These are phyloP conservation scores for Fusarium albidum DNA, from an alignment of 2,329 filamentous ascomycete genomes.

Conservation along the genomic window DNA sequence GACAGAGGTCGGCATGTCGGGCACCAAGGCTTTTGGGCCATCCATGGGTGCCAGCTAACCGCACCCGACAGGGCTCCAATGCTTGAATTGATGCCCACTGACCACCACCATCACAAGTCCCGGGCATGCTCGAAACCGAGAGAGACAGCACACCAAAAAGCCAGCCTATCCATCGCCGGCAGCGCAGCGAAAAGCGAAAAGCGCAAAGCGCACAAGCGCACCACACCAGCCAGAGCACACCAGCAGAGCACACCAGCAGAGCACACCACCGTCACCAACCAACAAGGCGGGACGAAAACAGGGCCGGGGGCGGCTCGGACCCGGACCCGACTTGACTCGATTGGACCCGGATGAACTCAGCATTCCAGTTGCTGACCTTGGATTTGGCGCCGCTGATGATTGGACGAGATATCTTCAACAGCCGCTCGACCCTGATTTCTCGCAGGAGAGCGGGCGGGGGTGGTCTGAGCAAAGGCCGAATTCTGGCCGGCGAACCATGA, in stretches of 20 bases:
- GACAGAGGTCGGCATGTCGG: conserved; percentile 39
- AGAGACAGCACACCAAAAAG: conserved; percentile 24
- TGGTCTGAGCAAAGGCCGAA: conserved; percentile 22
- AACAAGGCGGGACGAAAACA: conserved; percentile 18
- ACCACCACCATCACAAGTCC: conserved; percentile 32
- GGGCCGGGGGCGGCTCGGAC: conserved; percentile 5
- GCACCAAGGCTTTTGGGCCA: conserved; percentile 39
- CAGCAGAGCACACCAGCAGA: conserved; percentile 16
- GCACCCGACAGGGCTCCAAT: conserved; percentile 36
- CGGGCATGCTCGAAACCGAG: conserved; percentile 11
- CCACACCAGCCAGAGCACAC: no score
- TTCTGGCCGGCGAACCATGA: conserved; percentile 13
- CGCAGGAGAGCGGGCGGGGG: conserved; percentile 4
- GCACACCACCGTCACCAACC: conserved; percentile 20
- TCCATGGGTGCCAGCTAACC: conserved; percentile 34
- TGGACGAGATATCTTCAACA: conserved; percentile 8
- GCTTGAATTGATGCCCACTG: conserved; percentile 40
- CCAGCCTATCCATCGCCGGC: not conserved
- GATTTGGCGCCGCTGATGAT: conserved; percentile 14
- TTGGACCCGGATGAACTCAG: not conserved
- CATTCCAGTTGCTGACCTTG: conserved; percentile 10
- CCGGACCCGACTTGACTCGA: not conserved
- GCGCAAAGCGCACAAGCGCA: no score
- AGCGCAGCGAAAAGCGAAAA: no score
- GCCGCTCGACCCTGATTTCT: conserved; percentile 10